Evolutionary conservation across 768 basidiomycete species (phyloP), one percentile per base, ranked within the genome.

Genomic region (Rhizopogon salebrosus): DNA sequence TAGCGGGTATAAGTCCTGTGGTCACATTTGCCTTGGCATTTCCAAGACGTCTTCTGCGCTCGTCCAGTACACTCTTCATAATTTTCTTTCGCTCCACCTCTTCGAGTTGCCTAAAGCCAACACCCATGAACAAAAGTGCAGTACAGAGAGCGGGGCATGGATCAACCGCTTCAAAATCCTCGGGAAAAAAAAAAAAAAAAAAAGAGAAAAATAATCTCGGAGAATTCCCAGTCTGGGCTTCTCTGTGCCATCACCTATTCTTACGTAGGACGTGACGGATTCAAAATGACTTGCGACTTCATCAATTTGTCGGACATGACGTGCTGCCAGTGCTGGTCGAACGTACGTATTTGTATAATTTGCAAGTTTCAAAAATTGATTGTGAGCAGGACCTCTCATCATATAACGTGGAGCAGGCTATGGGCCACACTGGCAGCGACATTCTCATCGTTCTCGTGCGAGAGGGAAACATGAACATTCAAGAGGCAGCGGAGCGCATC

Each of bases 301-400:
- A 74, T 80, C 58, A 84, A 85, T 57, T 65, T 82, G 4, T 72
- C 85, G 24, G 87, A 89, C 63, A 74, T 83, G 62, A 78, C 87
- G n/a, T n/a, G n/a, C n/a, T n/a, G n/a, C n/a, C n/a, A n/a, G 53
- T 83, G 80, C 66, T 87, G 83, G 84, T 70, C 84, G 10, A 89
- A 89, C 65, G 85, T 87, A 54, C 68, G 79, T 64, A 22, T 18
- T 7, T 37, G 18, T 26, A 6, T 29, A 8, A 14, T 18, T 26
- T 36, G 14, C 42, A 38, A 22, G 20, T 6, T 23, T 41, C 7
- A 23, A 1, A 16, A 24, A 24, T 23, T 41, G 10, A 41, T 11
- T 38, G 5, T 26, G 40, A 20, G 43, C 57, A 85, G 85, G 85
- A 87, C 57, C 65, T 86, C 10, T 87, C 83, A 58, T 85, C 84